These are phyloP conservation scores for Harringtonia aguacate DNA, from an alignment of 2,329 filamentous ascomycete species.

Conservation along the genomic window DNA sequence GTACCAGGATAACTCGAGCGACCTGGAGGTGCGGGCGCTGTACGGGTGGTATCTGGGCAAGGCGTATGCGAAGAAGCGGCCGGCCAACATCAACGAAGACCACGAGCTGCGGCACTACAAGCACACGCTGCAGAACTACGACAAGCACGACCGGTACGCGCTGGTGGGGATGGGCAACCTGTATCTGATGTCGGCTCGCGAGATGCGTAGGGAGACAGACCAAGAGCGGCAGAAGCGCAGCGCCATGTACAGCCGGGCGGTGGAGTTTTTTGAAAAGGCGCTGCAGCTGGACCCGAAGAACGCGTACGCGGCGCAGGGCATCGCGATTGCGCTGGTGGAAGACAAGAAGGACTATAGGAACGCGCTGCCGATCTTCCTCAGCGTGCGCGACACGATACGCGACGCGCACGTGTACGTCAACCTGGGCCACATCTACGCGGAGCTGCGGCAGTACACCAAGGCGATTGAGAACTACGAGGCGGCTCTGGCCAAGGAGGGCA, in stretches of 20 bases:
- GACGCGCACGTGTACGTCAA: constrained; percentile 87
- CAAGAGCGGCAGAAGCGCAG: constrained; percentile 84
- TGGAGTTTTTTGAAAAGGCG: constrained; percentile 98
- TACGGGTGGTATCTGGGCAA: constrained; percentile 95
- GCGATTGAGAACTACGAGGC: constrained; percentile 93
- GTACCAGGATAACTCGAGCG: constrained; percentile 71
- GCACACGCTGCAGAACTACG: constrained; percentile 83
- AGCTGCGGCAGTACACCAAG: constrained; percentile 80
- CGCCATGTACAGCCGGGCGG: constrained; percentile 78
- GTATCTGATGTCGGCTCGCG: constrained; percentile 73
- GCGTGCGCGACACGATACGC: constrained; percentile 80
- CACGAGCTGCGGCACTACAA: constrained; percentile 92
- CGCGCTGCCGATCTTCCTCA: constrained; percentile 79
- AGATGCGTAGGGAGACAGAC: constrained; percentile 88
- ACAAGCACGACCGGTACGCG: constrained; percentile 97
- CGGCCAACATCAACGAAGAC: constrained; percentile 74
- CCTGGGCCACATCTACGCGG: constrained; percentile 83
- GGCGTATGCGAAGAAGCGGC: constrained; percentile 66
- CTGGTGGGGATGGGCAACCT: constrained; percentile 96
- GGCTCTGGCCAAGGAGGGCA: constrained; percentile 68
- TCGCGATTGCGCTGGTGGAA: constrained; percentile 88
- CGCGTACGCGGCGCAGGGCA: constrained; percentile 89
- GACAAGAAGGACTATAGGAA: constrained; percentile 82
- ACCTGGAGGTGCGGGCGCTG: constrained; percentile 83
- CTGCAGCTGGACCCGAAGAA: constrained; percentile 91